Evolutionary conservation across 2,329 filamentous ascomycete species (phyloP).

Genomic region (Thermoascus crustaceus): DNA sequence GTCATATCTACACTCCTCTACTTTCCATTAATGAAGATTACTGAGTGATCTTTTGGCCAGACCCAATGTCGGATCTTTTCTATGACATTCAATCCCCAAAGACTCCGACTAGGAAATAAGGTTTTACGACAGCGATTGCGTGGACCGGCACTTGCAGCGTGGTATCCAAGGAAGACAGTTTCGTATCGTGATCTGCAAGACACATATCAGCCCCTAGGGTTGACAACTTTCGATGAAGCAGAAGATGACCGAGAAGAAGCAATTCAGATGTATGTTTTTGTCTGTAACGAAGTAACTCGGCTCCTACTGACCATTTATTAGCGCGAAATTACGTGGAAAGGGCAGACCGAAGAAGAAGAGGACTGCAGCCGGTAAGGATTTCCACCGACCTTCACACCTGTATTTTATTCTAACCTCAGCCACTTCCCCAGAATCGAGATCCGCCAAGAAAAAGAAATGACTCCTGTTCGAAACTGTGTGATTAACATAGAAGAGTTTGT

Average conservation of each 20-base stretch:
- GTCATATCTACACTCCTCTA: constrained; percentile 2
- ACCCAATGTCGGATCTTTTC: constrained; percentile 87
- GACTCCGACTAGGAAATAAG: constrained; percentile 79
- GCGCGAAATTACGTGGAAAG: constrained; percentile 73
- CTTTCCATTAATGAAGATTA: not conserved
- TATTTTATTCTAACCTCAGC: constrained; percentile 1
- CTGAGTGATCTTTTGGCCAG: constrained; percentile 40
- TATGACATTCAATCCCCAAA: constrained; percentile 80
- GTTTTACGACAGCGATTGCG: constrained; percentile 79
- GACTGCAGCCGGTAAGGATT: constrained; percentile 37
- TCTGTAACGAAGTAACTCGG: not conserved
- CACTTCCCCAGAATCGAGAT: constrained; percentile 15
- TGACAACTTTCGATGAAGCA: constrained; percentile 63
- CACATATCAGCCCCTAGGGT: constrained; percentile 54
- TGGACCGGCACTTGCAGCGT: constrained; percentile 74
- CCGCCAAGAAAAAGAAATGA: constrained; percentile 23
- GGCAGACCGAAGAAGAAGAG: constrained; percentile 84
- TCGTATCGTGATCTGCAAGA: constrained; percentile 67
- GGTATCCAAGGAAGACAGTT: constrained; percentile 73
- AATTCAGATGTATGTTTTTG: constrained; percentile 47
- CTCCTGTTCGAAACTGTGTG: too few relatives aligned
- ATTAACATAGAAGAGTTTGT: too few relatives aligned
- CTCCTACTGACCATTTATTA: constrained; percentile 33
- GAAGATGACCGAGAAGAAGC: constrained; percentile 71
- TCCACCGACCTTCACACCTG: not conserved